A percentile compares a stretch with the other conserved stretches of the same genome.
Evolutionary conservation across 345 rosid species (phyloP).

Genomic region (Boechera divaricarpa): DNA sequence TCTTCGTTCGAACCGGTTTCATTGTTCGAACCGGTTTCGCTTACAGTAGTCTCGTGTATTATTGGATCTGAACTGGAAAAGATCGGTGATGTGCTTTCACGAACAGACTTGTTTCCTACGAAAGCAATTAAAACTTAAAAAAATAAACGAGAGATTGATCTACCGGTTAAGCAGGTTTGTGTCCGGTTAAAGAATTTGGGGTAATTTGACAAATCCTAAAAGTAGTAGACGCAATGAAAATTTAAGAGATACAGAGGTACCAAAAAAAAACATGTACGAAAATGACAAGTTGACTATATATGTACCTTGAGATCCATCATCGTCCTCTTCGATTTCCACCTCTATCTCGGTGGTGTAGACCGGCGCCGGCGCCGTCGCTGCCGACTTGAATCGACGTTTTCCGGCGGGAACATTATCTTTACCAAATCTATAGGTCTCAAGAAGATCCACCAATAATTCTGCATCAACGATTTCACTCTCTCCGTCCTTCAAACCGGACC

Average conservation of each 20-base stretch:
- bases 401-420: constrained; percentile 25
- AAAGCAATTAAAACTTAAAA: neutral
- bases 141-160: neutral
- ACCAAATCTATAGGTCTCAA: constrained; percentile 39
- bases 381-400: neutral
- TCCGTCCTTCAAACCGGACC: constrained; percentile 2
- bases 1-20: neutral
- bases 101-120: constrained; percentile 23
- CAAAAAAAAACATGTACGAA: neutral
- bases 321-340: neutral
- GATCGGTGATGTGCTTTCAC: constrained; percentile 18
- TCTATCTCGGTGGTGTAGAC: constrained; percentile 1
- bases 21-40: constrained; percentile 21
- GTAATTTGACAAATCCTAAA: neutral
- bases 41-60: constrained; percentile 1
- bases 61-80: constrained; percentile 25
- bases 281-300: constrained; percentile 29
- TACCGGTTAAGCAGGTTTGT: neutral
- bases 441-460: constrained; percentile 40
- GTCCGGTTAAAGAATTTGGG: constrained; percentile 11
- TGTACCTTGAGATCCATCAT: constrained; percentile 39
- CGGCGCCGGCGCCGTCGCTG: constrained; percentile 1
- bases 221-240: constrained; percentile 13
- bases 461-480: constrained; percentile 36
- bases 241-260: neutral